phyloP scores from a whole-genome alignment of 1,284 basidiomycete genomes.

The Mycena citricolor region DNA sequence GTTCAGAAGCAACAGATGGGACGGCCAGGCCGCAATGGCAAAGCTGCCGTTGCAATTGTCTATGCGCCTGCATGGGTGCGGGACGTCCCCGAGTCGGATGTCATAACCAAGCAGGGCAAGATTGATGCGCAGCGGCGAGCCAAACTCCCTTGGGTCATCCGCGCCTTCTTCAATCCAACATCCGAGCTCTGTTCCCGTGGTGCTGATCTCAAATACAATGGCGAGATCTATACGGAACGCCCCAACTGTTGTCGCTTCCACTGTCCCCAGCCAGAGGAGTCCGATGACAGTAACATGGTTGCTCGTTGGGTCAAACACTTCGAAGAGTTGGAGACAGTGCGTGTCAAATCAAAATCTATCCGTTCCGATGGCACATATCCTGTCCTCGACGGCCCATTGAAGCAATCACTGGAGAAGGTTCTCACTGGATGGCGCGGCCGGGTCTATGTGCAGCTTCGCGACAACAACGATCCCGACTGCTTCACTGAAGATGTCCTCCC shows the following conservation, averaged over 20 bases:
- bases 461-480: not conserved
- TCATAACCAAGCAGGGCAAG: not conserved
- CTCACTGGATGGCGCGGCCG: constrained; percentile 6
- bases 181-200: not conserved
- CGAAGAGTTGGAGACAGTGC: not conserved
- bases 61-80: constrained; percentile 10
- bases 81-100: constrained; percentile 1
- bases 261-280: not conserved
- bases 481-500: constrained; percentile 2
- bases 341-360: constrained; percentile 1
- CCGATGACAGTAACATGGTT: constrained; percentile 2
- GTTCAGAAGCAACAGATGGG: constrained; percentile 8
- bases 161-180: constrained; percentile 1
- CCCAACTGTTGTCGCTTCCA: constrained; percentile 7
- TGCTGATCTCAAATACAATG: constrained; percentile 6
- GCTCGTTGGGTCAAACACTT: constrained; percentile 1
- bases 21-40: constrained; percentile 8
- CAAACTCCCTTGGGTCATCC: constrained; percentile 3
- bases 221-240: constrained; percentile 2
- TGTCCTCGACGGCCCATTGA: constrained; percentile 2
- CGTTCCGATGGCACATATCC: constrained; percentile 9
- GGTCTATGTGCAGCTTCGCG: not conserved
- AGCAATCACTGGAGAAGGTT: constrained; percentile 1
- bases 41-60: constrained; percentile 1
- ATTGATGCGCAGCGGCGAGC: constrained; percentile 4